Base-by-base conservation (phyloP, 352 stramenopile genomes). In the Peronosclerospora sorghi region DNA sequence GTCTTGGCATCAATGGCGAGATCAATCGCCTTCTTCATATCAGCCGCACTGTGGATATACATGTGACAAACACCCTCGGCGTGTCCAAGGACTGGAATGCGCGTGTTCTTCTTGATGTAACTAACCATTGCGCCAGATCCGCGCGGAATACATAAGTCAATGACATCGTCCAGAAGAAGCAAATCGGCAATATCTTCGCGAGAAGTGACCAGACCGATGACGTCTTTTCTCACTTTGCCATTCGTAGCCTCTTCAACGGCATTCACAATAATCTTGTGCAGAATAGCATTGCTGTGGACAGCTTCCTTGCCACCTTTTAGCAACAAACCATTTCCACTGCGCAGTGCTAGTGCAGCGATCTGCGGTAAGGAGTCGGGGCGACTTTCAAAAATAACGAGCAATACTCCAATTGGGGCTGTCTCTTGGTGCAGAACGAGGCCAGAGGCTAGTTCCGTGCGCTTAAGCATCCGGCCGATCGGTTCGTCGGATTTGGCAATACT, bases 371-470 rank as follows among this genome's bases (percentile, higher is more conserved):
- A 97, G 62, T 99, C 95, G 9, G 96, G 96, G 12, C 96, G 72
- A 45, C 85, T 97, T 66, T 99, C 96, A 52, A 98, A 99, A 51
- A 99, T 97, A 35, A 99, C 93, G 45, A 98, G 89, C 7, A 99
- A 58, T 21, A 98, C 95, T 20, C 96, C 96, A 56, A 99, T 98
- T 12, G 96, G 86, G 0, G 92, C 80, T 4, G 93, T 98, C 43
- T 96, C 90, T 48, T 97, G 85, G 37, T 94, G 86, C 27, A 98
- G 68, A 13, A 93, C 61, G n/a, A 98, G 65, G 14, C 93, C 92
- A 28, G 83, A 84, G 1, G 86, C 79, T 4, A 98, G 45, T 65
- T 98, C 95, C 8, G 67, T 95, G 38, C 66, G 68, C 39, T 73
- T 86, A 24, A 86, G 45, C 61, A 85, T 83, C 44, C 67, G 67